A percentile compares a stretch with the other conserved stretches of the same genome.
These are phyloP conservation scores for Coemansia sp. DNA, from an alignment of 192 early-diverging fungal genomes.

Conservation along the genomic window DNA sequence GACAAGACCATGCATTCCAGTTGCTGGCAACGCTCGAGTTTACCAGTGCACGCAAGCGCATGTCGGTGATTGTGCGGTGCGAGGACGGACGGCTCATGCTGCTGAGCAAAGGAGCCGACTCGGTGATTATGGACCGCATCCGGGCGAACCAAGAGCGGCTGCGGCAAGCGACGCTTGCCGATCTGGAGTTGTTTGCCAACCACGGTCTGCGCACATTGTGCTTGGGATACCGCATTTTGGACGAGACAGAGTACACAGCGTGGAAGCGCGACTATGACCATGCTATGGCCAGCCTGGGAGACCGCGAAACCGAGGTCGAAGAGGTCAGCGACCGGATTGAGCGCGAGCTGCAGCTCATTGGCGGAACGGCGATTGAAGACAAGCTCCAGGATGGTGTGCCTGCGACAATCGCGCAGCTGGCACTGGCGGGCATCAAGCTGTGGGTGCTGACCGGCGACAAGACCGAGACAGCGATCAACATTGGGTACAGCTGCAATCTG, in stretches of 20 bases:
- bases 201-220: slow-evolving; percentile 84
- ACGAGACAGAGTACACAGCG: slow-evolving; percentile 65
- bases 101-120: slow-evolving; percentile 93
- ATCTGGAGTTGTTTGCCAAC: slow-evolving; percentile 86
- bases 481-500: slow-evolving; percentile 92
- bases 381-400: slow-evolving; percentile 97
- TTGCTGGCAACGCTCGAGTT: slow-evolving; percentile 82
- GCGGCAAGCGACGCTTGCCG: slow-evolving; percentile 65
- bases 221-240: slow-evolving; percentile 72
- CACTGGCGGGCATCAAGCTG: slow-evolving; percentile 86
- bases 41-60: slow-evolving; percentile 93
- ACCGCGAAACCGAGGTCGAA: slow-evolving; percentile 82
- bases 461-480: slow-evolving; percentile 96
- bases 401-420: slow-evolving; percentile 81
- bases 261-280: slow-evolving; percentile 73
- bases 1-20: slow-evolving; percentile 65
- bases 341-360: slow-evolving; percentile 73
- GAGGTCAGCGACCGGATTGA: slow-evolving; percentile 79
- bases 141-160: slow-evolving; percentile 67
- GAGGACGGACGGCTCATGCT: slow-evolving; percentile 75
- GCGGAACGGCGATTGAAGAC: slow-evolving; percentile 98
- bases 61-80: slow-evolving; percentile 85
- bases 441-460: slow-evolving; percentile 99
- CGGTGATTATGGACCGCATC: slow-evolving; percentile 84
- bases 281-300: slow-evolving; percentile 71